phyloP scores from a whole-genome alignment of 345 rosid genomes.

The Corchorus capsularis region DNA sequence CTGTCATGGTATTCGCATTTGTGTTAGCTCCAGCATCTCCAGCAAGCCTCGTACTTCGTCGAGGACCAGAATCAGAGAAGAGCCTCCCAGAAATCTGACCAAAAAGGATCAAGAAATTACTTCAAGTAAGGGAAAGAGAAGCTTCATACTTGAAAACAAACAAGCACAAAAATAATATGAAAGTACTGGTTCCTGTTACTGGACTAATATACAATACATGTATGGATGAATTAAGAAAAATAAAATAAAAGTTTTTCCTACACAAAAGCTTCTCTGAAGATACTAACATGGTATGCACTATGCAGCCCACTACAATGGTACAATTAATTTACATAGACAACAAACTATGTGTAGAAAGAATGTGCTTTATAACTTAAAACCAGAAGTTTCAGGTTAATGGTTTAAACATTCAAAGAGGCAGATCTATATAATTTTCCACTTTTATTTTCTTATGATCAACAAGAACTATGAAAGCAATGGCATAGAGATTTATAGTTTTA shows the following conservation, averaged over 20 bases:
- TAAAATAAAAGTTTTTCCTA: background rate
- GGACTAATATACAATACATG: background rate
- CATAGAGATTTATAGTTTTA: background rate
- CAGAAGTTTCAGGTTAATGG: background rate
- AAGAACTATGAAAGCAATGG: conserved; percentile 1
- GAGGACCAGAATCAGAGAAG: conserved; percentile 94
- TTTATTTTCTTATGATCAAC: background rate
- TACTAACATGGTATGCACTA: no score
- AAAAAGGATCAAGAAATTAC: conserved; percentile 18
- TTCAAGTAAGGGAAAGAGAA: conserved; percentile 17
- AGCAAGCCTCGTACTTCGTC: conserved; percentile 82
- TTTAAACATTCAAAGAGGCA: conserved; percentile 1
- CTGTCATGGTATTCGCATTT: conserved; percentile 48
- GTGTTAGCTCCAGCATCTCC: conserved; percentile 64
- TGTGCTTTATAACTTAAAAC: no score
- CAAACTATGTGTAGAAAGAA: background rate
- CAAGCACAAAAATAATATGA: conserved; percentile 3
- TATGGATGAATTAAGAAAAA: background rate
- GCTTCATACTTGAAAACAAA: conserved; percentile 1
- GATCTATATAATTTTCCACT: background rate
- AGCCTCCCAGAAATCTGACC: conserved; percentile 95
- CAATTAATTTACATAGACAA: conserved; percentile 3
- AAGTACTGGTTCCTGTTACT: conserved; percentile 10
- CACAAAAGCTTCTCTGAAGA: conserved; percentile 1
- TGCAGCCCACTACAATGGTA: conserved; percentile 11